These are phyloP conservation scores for Nothophytophthora sp. DNA, from an alignment of 352 stramenopile genomes.

Conservation along the genomic window DNA sequence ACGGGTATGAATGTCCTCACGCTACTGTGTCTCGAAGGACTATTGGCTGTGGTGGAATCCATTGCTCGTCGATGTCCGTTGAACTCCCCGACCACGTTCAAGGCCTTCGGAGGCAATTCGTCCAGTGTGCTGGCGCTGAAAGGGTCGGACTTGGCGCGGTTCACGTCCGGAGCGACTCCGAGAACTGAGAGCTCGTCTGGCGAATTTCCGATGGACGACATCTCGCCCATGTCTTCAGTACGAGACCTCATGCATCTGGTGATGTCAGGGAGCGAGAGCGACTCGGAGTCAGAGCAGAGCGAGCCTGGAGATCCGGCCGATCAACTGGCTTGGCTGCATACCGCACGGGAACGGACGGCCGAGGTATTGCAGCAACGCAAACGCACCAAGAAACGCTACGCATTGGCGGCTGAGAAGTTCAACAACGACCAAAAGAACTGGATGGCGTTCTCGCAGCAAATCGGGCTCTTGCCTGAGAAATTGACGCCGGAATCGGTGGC, in stretches of 20 bases:
- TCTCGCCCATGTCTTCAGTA: conserved; percentile 88
- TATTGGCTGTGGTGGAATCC: conserved; percentile 96
- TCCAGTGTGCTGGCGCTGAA: conserved; percentile 77
- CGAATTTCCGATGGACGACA: conserved; percentile 71
- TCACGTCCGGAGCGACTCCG: conserved; percentile 92
- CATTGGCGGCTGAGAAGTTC: conserved; percentile 92
- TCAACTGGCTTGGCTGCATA: conserved; percentile 80
- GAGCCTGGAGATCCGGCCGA: conserved; percentile 46
- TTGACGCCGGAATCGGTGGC: conserved; percentile 92
- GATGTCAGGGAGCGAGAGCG: conserved; percentile 78
- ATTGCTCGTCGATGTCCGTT: conserved; percentile 88
- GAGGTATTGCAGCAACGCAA: conserved; percentile 92
- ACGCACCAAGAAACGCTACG: conserved; percentile 90
- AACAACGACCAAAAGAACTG: conserved; percentile 94
- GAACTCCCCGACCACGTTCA: conserved; percentile 29
- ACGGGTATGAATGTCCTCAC: conserved; percentile 70
- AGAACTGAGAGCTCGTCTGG: conserved; percentile 59
- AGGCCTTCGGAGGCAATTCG: conserved; percentile 43
- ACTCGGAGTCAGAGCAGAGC: conserved; percentile 67
- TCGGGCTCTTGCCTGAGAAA: conserved; percentile 90
- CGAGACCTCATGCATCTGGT: conserved; percentile 84
- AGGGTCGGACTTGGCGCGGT: conserved; percentile 93
- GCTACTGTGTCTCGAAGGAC: conserved; percentile 68
- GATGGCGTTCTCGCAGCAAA: conserved; percentile 91
- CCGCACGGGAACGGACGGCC: conserved; percentile 81